Evolutionary conservation across 176 grass and related monocot species (phyloP).

Genomic region (Musa troglodytarum): DNA sequence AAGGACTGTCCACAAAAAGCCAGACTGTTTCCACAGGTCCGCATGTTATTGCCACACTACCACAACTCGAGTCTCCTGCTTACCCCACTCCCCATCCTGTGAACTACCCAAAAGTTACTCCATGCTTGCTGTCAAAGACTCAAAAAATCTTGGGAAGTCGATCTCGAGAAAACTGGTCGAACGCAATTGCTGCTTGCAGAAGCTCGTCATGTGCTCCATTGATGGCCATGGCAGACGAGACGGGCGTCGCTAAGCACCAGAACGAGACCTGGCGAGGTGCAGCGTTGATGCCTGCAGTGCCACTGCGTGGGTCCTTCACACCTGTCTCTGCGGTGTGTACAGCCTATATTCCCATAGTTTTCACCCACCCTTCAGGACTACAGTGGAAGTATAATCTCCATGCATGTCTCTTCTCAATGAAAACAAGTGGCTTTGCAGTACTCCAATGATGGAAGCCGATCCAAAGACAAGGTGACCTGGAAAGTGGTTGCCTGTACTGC

Average conservation of each 20-base stretch:
- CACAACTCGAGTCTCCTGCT: neutral
- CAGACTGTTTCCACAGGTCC: neutral
- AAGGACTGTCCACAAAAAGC: constrained; percentile 8
- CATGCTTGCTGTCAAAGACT: neutral
- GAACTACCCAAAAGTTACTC: constrained; percentile 1
- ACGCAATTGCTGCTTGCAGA: neutral
- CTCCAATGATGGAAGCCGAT: neutral
- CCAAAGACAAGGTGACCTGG: neutral
- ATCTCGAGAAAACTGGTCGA: neutral
- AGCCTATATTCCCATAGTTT: neutral
- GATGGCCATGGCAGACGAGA: neutral
- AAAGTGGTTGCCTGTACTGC: neutral
- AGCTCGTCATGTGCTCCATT: neutral
- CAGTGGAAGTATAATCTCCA: neutral
- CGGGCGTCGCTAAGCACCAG: neutral
- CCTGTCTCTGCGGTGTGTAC: constrained; percentile 9
- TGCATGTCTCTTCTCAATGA: neutral
- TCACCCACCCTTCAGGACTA: too few species aligned
- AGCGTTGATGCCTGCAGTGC: neutral
- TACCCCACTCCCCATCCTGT: neutral
- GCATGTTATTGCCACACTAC: neutral
- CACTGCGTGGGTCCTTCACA: neutral
- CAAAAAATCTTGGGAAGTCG: too few species aligned
- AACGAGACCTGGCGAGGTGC: neutral
- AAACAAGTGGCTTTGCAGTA: neutral